Evolutionary conservation across 75 land plant genomes (phyloP).

Genomic region (Larix kaempferi): DNA sequence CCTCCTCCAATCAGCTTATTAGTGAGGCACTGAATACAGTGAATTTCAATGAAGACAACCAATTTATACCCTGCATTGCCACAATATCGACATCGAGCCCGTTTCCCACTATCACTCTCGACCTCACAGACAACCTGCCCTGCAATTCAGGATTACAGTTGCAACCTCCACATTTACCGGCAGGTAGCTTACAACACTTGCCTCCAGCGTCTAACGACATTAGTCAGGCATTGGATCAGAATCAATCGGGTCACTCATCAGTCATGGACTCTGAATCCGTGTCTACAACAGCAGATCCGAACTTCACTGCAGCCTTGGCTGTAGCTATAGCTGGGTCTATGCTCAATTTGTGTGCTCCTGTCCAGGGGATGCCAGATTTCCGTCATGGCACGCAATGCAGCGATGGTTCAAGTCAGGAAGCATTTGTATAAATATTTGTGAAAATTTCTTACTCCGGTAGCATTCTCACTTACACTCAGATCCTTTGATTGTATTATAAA

Average conservation of each 20-base stretch:
- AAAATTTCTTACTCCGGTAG: no score
- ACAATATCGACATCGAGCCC: background rate
- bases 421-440: background rate
- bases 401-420: background rate
- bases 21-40: background rate
- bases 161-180: background rate
- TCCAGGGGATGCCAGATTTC: background rate
- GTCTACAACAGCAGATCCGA: background rate
- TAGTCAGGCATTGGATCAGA: no score
- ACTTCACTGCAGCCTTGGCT: background rate
- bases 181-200: background rate
- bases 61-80: background rate
- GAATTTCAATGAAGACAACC: background rate
- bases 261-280: background rate
- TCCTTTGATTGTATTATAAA: no score
- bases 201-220: background rate
- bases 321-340: background rate
- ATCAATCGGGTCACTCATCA: background rate
- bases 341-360: background rate
- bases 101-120: slow-evolving; percentile 6
- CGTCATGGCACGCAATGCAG: background rate
- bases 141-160: background rate
- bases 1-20: background rate
- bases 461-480: no score
- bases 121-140: background rate